Percentiles rank a stretch among this genome's conserved stretches.
phyloP scores from a whole-genome alignment of 169 alveolate genomes.

The Plasmodium coatneyi region DNA sequence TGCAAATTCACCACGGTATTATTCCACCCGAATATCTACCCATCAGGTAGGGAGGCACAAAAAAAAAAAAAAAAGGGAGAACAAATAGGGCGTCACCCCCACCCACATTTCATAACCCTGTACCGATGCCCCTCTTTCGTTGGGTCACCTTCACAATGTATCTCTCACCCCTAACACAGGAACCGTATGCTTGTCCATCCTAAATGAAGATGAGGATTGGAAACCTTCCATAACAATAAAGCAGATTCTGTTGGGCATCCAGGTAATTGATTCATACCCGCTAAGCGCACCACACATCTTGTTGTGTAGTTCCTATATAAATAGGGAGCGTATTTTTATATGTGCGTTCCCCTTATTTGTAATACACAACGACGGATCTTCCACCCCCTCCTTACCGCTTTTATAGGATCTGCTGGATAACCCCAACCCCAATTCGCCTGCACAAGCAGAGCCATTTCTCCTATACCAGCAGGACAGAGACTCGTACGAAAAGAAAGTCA shows the following conservation, averaged over 20 bases:
- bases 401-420: conserved; percentile 95
- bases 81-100: neutral
- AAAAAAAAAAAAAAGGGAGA: neutral
- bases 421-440: conserved; percentile 98
- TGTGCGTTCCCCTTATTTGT: neutral
- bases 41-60: conserved; percentile 91
- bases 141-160: neutral
- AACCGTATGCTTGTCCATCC: conserved; percentile 97
- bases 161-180: conserved; percentile 7
- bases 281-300: neutral
- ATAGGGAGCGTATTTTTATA: neutral
- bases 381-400: neutral
- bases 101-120: neutral
- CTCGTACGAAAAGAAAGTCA: conserved; percentile 89
- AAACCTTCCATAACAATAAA: conserved; percentile 98
- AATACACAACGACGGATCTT: neutral
- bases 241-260: conserved; percentile 97
- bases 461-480: conserved; percentile 93
- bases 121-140: neutral
- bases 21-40: conserved; percentile 98
- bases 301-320: neutral
- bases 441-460: conserved; percentile 96
- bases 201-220: conserved; percentile 99
- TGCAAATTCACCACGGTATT: conserved; percentile 97
- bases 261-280: conserved; percentile 77